phyloP scores from a whole-genome alignment of 2,329 filamentous ascomycete genomes.

The Onygenales sp. region DNA sequence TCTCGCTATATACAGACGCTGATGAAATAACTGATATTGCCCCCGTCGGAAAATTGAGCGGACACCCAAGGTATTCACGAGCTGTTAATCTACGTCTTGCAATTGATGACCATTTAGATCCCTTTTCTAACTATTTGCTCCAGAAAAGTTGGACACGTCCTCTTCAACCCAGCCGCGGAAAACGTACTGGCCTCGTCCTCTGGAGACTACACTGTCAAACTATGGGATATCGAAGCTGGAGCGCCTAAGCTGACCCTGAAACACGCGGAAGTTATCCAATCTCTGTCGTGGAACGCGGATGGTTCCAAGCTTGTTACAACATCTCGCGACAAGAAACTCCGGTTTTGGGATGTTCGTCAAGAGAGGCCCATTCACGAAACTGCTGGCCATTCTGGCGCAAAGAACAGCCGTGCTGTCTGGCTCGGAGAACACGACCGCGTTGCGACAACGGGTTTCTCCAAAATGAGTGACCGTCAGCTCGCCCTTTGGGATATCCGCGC shows the following conservation, averaged over 20 bases:
- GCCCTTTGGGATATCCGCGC: slow-evolving; percentile 89
- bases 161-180: slow-evolving; percentile 94
- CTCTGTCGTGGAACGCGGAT: slow-evolving; percentile 87
- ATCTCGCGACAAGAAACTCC: slow-evolving; percentile 94
- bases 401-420: slow-evolving; percentile 96
- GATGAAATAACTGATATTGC: slow-evolving; percentile 75
- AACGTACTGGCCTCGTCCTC: slow-evolving; percentile 93
- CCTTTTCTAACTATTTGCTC: not conserved
- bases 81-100: not conserved
- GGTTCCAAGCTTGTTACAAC: slow-evolving; percentile 83
- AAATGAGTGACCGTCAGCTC: slow-evolving; percentile 95
- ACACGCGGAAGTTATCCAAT: slow-evolving; percentile 88
- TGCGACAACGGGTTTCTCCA: slow-evolving; percentile 93
- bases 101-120: not conserved
- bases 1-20: slow-evolving; percentile 72
- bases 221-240: slow-evolving; percentile 86
- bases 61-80: slow-evolving; percentile 65
- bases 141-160: slow-evolving; percentile 94
- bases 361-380: slow-evolving; percentile 79
- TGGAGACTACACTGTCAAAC: slow-evolving; percentile 86
- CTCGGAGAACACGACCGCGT: slow-evolving; percentile 94
- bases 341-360: slow-evolving; percentile 95
- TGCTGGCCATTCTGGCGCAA: slow-evolving; percentile 79
- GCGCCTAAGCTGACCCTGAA: slow-evolving; percentile 66
- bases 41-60: slow-evolving; percentile 70